phyloP scores from a whole-genome alignment of 78 protist species.

The Dictyostelium firmibasis region DNA sequence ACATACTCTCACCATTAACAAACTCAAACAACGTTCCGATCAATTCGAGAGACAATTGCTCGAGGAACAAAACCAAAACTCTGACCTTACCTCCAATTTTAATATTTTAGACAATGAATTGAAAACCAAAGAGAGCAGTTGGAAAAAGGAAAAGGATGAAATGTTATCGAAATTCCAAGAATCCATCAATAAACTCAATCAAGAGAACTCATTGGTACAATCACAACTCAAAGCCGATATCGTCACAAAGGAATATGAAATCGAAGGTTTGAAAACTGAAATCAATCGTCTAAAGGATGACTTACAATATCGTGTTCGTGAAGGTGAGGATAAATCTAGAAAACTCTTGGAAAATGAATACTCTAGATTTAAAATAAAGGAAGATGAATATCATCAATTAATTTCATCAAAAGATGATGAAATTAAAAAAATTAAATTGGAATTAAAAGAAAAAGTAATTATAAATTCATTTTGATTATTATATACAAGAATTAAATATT shows the following conservation, averaged over 20 bases:
- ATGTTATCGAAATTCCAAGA: background rate
- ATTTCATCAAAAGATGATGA: constrained; percentile 32
- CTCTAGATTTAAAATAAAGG: constrained; percentile 17
- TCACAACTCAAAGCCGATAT: constrained; percentile 1
- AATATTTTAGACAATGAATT: constrained; percentile 4
- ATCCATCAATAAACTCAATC: constrained; percentile 8
- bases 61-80: background rate
- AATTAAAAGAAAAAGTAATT: constrained; percentile 59
- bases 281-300: constrained; percentile 25
- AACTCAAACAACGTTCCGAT: background rate
- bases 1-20: background rate
- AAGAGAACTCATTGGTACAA: background rate
- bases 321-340: constrained; percentile 46
- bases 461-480: too few species aligned
- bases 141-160: constrained; percentile 10
- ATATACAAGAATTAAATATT: background rate
- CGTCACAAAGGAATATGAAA: background rate
- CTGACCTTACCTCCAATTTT: background rate
- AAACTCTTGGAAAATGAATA: constrained; percentile 36
- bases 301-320: constrained; percentile 10
- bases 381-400: constrained; percentile 24
- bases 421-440: constrained; percentile 31
- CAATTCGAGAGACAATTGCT: background rate
- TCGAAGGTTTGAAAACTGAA: constrained; percentile 3
- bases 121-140: constrained; percentile 18